Conservation (phyloP, 78 protist genomes). For the Pigoraptor vietnamica region DNA sequence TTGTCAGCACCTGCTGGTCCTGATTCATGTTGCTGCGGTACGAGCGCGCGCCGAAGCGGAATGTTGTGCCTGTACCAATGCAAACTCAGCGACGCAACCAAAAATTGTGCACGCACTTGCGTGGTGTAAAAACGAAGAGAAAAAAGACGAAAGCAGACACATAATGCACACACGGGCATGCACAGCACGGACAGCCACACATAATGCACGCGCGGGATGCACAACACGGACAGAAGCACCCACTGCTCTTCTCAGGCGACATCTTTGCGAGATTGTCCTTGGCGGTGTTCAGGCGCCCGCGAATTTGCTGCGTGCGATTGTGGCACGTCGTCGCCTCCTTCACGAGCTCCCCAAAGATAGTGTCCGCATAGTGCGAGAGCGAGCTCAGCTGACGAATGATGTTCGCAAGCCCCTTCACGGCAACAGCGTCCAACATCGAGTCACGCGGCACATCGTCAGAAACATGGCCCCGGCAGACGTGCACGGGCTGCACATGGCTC, state of each 20-base stretch:
- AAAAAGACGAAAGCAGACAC: background rate
- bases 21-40: background rate
- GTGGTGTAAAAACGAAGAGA: no score
- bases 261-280: background rate
- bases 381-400: background rate
- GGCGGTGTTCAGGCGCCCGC: background rate
- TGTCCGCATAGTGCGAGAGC: background rate
- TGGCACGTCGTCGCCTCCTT: background rate
- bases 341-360: background rate
- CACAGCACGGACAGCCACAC: no score
- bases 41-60: background rate
- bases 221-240: no score
- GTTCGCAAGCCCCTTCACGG: background rate
- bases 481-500: background rate
- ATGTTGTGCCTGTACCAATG: background rate
- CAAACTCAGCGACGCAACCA: no score
- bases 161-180: background rate
- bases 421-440: background rate
- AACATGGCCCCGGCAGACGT: background rate
- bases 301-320: background rate
- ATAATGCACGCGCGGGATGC: no score
- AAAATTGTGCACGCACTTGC: no score
- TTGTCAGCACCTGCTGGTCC: background rate
- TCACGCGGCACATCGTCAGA: background rate
- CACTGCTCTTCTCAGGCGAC: background rate